phyloP scores from a whole-genome alignment of 257 asterid species.

The Nicotiana benthamiana region DNA sequence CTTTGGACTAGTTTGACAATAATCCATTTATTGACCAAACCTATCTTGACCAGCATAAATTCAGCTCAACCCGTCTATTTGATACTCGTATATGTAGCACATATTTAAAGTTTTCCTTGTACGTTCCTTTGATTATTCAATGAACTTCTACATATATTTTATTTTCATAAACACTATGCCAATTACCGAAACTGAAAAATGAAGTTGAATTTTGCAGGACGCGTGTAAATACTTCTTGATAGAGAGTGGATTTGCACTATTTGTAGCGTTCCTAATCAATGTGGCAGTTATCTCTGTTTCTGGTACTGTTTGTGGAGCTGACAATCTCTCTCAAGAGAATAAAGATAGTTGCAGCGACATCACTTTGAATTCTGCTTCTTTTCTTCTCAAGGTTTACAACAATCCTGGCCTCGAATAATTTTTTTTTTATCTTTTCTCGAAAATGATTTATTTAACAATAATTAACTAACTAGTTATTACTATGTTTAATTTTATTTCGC shows the following conservation, averaged over 20 bases:
- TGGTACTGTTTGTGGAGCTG: slow-evolving; percentile 58
- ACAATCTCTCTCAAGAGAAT: slow-evolving; percentile 23
- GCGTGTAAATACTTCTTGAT: slow-evolving; percentile 75
- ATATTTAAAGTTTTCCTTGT: no score
- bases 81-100: no score
- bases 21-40: no score
- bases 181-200: no score
- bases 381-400: slow-evolving; percentile 62
- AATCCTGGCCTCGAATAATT: neutral
- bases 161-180: no score
- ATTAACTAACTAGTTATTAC: neutral
- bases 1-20: no score
- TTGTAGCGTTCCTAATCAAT: slow-evolving; percentile 65
- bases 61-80: no score
- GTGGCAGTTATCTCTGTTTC: slow-evolving; percentile 71
- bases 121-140: no score
- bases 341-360: slow-evolving; percentile 47
- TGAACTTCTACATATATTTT: no score
- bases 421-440: neutral
- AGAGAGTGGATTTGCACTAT: slow-evolving; percentile 81
- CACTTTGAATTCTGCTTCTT: slow-evolving; percentile 80
- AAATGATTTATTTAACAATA: neutral
- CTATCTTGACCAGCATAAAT: no score
- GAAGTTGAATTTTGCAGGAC: slow-evolving; percentile 36
- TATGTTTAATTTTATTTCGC: neutral